Conservation (phyloP, 2,329 filamentous ascomycete genomes). For the Aspergillus piperis region DNA sequence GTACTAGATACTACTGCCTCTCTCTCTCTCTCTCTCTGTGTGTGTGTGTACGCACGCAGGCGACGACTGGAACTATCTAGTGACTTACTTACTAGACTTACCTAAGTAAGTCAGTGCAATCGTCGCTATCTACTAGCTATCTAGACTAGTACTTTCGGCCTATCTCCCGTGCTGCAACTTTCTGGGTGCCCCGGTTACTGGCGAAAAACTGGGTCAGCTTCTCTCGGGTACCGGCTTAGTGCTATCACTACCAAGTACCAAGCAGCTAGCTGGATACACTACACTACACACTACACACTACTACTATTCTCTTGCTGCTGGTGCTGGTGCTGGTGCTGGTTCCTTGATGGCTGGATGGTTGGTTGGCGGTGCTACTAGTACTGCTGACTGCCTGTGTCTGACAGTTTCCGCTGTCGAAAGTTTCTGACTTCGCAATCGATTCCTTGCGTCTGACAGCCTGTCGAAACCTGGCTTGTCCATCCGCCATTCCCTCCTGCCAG, state of each 20-base stretch:
- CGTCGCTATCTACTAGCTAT: too few relatives aligned
- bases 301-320: not conserved
- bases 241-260: not conserved
- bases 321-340: not conserved
- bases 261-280: not conserved
- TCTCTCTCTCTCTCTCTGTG: too few relatives aligned
- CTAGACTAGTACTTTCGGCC: not conserved
- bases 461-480: not conserved
- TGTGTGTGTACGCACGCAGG: too few relatives aligned
- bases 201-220: not conserved
- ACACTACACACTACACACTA: not conserved
- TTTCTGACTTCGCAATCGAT: not conserved
- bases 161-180: not conserved
- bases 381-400: not conserved
- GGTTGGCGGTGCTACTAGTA: too few relatives aligned
- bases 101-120: too few relatives aligned
- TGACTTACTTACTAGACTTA: too few relatives aligned
- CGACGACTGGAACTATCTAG: too few relatives aligned
- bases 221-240: not conserved
- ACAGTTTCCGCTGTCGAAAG: not conserved
- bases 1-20: too few relatives aligned
- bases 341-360: not conserved
- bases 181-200: constrained; percentile 1
- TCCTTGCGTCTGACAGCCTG: constrained; percentile 15
- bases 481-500: constrained; percentile 5